Conservation (phyloP, 2,329 filamentous ascomycete genomes). For the Fusarium lyarnte region DNA sequence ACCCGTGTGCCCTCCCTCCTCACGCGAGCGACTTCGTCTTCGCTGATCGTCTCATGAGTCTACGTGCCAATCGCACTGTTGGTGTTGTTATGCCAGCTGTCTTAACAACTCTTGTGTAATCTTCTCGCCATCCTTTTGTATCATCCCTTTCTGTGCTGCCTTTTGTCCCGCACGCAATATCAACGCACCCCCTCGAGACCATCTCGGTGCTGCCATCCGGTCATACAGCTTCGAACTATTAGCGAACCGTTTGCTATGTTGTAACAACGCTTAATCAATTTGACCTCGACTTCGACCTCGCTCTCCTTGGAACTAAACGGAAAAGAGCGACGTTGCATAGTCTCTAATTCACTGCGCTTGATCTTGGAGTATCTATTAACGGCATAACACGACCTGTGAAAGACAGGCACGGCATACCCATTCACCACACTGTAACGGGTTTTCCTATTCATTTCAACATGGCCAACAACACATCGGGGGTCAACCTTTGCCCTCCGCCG, state of each 20-base stretch:
- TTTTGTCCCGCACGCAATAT: slow-evolving; percentile 4
- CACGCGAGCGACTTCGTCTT: slow-evolving; percentile 28
- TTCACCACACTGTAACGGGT: not conserved
- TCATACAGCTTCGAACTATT: slow-evolving; percentile 8
- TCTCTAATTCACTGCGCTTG: not conserved
- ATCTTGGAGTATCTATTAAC: not conserved
- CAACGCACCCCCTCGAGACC: slow-evolving; percentile 14
- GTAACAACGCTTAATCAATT: not conserved
- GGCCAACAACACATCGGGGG: slow-evolving; percentile 51
- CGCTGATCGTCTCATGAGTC: slow-evolving; percentile 24
- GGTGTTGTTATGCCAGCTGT: slow-evolving; percentile 15
- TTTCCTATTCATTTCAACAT: slow-evolving; percentile 32
- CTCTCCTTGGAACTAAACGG: not conserved
- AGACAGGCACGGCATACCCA: slow-evolving; percentile 16
- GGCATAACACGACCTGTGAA: not conserved
- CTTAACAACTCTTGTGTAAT: slow-evolving; percentile 29
- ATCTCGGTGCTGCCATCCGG: slow-evolving; percentile 7
- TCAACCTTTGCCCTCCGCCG: slow-evolving; percentile 69
- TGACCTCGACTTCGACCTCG: not conserved
- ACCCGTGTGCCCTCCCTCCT: slow-evolving; percentile 39
- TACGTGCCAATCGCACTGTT: slow-evolving; percentile 19
- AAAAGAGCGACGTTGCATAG: not conserved
- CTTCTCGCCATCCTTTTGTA: not conserved
- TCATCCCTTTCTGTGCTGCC: slow-evolving; percentile 13
- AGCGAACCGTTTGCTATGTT: slow-evolving; percentile 6